Conservation (phyloP, 2,329 filamentous ascomycete species). For the Trichoderma arundinaceum region DNA sequence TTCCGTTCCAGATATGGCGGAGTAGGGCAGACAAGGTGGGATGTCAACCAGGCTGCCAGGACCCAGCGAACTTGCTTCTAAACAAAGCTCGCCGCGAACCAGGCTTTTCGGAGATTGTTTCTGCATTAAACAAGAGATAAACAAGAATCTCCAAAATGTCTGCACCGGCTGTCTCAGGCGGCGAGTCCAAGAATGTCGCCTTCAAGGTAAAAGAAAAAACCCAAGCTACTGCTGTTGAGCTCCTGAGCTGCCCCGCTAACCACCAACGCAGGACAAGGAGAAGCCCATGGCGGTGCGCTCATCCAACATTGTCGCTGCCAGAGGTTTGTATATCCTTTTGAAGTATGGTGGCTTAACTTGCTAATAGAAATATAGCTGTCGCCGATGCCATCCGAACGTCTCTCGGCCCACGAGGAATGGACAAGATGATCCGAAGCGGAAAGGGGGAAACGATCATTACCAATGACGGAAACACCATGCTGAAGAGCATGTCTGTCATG, state of each 20-base stretch:
- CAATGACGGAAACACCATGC: slow-evolving; percentile 99
- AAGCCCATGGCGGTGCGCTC: slow-evolving; percentile 97
- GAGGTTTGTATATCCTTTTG: slow-evolving; percentile 65
- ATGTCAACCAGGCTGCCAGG: slow-evolving; percentile 44
- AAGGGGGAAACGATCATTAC: slow-evolving; percentile 99
- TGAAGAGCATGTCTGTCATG: slow-evolving; percentile 98
- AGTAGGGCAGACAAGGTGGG: slow-evolving; percentile 50
- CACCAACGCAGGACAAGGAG: slow-evolving; percentile 74
- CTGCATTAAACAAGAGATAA: slow-evolving; percentile 19
- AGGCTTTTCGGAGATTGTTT: slow-evolving; percentile 38
- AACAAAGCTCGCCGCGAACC: slow-evolving; percentile 42
- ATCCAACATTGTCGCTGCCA: slow-evolving; percentile 94
- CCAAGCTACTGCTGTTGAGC: slow-evolving; percentile 40
- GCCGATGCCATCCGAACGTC: slow-evolving; percentile 98
- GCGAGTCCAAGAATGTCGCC: slow-evolving; percentile 57
- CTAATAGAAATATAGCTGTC: slow-evolving; percentile 66
- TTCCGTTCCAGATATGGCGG: slow-evolving; percentile 44
- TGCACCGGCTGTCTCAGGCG: slow-evolving; percentile 48
- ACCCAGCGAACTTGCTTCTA: slow-evolving; percentile 40
- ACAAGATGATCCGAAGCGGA: slow-evolving; percentile 98
- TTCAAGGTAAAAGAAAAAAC: slow-evolving; percentile 57
- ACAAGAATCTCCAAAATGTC: slow-evolving; percentile 54
- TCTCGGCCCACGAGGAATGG: slow-evolving; percentile 94
- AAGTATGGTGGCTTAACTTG: slow-evolving; percentile 1
- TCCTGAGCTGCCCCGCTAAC: slow-evolving; percentile 49